Base-by-base conservation (phyloP, 352 stramenopile species). In the Peronospora tabacina region DNA sequence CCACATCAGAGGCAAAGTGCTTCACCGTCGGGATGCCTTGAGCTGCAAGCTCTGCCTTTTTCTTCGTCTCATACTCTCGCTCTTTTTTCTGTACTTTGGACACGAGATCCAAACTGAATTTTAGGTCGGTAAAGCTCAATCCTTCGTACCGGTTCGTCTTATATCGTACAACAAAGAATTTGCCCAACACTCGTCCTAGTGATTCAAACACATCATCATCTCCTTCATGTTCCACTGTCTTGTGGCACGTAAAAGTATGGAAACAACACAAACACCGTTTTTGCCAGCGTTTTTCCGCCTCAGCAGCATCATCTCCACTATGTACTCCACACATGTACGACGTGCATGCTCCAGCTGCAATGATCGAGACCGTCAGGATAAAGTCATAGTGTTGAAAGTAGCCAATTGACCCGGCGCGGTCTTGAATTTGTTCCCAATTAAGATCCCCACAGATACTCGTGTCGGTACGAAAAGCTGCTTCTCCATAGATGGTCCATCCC, bases 301-400 rank as follows among this genome's bases (percentile, higher is more conserved):
- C 70, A 1, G 55, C 58, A 9, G 71, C 57, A 44, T 82, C 67
- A 9, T 62, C 55, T 58, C 62, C 70, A 36, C 67, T 82, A 63
- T 85, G 75, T 24, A 85, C 71, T 28, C 79, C 74, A 40, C 77
- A 88, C 53, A 86, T 64, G 32, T 83, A 86, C 2, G 70, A 83
- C 42, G 74, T 73, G 41, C 70, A 86, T 17, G 46, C 61, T 8
- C 70, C 58, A 4, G 70, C 30, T 9, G 35, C 17, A 11, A 82
- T 61, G 36, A 81, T 48, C 5, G 65, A 61, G 4, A 75, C 13
- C 5, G 76, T 74, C 41, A 87, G 68, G 1, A 87, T 49, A 44
- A 85, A 83, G 38, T 87, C 76, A 51, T 78, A 81, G 55, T 87
- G 74, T 61, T 85, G 76, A 43, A 82, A 75, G 48, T 75, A 73